Base-by-base conservation (phyloP, 352 stramenopile species). In the Poterioochromonas sp. region DNA sequence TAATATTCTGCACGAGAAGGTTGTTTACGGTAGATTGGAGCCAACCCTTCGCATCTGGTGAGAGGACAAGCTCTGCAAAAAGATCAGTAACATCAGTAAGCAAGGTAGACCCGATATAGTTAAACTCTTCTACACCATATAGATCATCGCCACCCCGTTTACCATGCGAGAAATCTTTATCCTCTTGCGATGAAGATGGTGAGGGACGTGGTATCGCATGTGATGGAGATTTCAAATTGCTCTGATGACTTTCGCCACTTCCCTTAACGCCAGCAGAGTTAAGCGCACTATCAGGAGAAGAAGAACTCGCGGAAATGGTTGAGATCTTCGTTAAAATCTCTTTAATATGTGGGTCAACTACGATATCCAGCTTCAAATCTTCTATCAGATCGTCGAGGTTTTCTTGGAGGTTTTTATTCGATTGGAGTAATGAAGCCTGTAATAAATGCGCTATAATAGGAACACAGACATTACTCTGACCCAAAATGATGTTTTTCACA, bases 401-500 rank as follows among this genome's bases (percentile, higher is more conserved):
- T n/a, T 71, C 15, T 71, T 44, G 32, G 2, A 35, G 26, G 41
- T 71, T 11, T 43, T 1, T 12, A 71, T 71, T 71, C 32, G 62
- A 44, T 41, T 41, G 29, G 12, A 71, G 2, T 26, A 71, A 29
- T 8, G 12, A 44, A 26, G 18, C 32, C 20, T 41, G 39, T 29
- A 71, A 29, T 29, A 71, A 71, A 71, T 71, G 62, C 32, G 62
- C 39, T 3, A 43, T 29, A 29, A 71, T 71, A 3, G 62, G 15
- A 5, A 71, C 15, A 29, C 62, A 71, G 2, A 71, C 62, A 22
- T 8, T 12, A 69, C 5, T 5, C 32, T 74, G 37, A 35, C 34
- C 37, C 12, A 74, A 74, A 44, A 74, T 2, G 5, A 53, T 35
- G 8, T 74, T 37, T 74, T 74, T 74, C 39, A 54, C 65, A 22